Evolutionary conservation across 331 rosid genomes (phyloP).

Genomic region (Saraca asoca): DNA sequence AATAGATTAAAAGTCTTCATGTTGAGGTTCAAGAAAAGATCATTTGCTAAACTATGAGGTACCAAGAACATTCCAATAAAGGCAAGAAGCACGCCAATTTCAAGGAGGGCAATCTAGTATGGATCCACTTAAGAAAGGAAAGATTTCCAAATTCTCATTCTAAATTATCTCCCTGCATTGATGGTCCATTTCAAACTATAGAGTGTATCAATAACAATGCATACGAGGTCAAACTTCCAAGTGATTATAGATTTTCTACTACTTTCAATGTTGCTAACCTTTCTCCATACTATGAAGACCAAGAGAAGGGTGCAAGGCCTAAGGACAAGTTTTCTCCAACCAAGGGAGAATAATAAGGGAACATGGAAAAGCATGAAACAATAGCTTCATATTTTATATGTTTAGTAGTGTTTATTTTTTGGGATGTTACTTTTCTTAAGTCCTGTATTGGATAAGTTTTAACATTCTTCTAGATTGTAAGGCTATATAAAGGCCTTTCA

Average conservation of each 20-base stretch:
- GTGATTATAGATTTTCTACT: not conserved
- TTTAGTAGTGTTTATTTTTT: no score
- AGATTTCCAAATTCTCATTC: not conserved
- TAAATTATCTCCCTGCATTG: not conserved
- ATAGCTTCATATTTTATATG: no score
- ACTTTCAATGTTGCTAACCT: no score
- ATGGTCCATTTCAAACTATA: not conserved
- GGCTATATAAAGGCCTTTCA: no score
- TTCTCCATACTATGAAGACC: no score
- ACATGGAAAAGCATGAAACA: no score
- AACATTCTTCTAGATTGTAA: no score
- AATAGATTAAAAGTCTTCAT: not conserved
- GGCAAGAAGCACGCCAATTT: not conserved
- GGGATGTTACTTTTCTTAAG: no score
- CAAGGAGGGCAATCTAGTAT: conserved; percentile 14
- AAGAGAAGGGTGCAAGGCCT: no score
- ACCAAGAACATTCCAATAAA: not conserved
- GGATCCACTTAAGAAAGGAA: not conserved
- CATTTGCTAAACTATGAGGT: not conserved
- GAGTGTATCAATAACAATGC: not conserved
- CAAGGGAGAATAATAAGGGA: no score
- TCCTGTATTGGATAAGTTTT: no score
- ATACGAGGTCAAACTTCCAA: not conserved
- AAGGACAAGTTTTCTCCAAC: no score
- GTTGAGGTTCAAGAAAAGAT: not conserved